Base-by-base conservation (phyloP, 1,284 basidiomycete species). In the Cryptococcus hybrid region DNA sequence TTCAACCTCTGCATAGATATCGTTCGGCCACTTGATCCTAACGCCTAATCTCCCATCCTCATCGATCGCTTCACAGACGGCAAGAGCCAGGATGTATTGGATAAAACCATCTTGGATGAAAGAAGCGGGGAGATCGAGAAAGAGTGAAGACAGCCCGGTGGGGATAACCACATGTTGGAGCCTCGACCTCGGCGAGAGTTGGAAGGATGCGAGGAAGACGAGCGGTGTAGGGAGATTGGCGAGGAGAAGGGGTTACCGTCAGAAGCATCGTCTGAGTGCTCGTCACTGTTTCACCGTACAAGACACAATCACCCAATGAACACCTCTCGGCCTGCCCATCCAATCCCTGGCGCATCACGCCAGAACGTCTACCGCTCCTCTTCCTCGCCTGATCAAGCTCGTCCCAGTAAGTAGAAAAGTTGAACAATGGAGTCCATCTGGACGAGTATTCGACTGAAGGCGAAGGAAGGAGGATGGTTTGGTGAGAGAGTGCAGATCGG, bases 21-120 rank as follows among this genome's bases (percentile, higher is more conserved):
- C 95, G 70, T 99, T 99, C 9, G 95, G 95, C 96, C 96, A 99
- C 77, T 99, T 99, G 54, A 99, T 81, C 50, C 86, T 83, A 4
- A 95, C 84, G 4, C 81, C 81, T 0, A 83, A 67, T 11, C 81
- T 78, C 0, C 86, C 88, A 59, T 80, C 80, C 34, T 74, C 76
- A 61, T 76, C 79, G 18, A 72, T 69, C 0, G 91, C 92, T 67
- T 94, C 88, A 3, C 87, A 85, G n/a, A 98, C 87, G 0, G 94
- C 91, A 36, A 99, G 80, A 0, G 88, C 90, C 58, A 89, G 89
- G 0, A 99, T 83, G 73, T 99, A 99, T 71, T 99, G 96, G n/a
- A 95, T 80, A 99, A 96, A 12, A 98, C 92, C 45, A 97, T 82
- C 39, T 82, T 80, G 3, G 86, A 81, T 4, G 86, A 85, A 56